Conservation (phyloP, 2,329 filamentous ascomycete species). For the Seiridium cupressi region DNA sequence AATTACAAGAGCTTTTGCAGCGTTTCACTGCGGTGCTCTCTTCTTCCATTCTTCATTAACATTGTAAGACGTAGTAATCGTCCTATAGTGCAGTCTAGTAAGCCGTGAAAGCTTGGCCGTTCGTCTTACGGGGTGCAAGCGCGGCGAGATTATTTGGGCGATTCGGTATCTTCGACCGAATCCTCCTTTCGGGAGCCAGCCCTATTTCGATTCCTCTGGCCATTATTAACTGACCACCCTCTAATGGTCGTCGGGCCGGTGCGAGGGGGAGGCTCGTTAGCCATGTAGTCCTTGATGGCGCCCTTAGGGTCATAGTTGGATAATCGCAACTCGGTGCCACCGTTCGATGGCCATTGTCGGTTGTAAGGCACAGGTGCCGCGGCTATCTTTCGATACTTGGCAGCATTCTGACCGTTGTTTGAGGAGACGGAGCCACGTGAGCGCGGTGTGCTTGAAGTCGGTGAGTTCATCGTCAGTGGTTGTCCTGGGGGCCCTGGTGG, state of each 20-base stretch:
- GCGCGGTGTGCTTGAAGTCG: not conserved
- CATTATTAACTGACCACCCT: slow-evolving; percentile 53
- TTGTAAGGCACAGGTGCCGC: slow-evolving; percentile 55
- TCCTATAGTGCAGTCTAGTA: not conserved
- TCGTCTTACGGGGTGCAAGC: not conserved
- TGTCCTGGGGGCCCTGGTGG: not conserved
- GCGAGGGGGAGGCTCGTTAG: slow-evolving; percentile 53
- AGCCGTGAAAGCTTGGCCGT: not conserved
- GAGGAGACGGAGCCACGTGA: not conserved
- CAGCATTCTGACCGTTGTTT: slow-evolving; percentile 15
- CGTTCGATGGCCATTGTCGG: slow-evolving; percentile 43
- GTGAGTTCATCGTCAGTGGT: not conserved
- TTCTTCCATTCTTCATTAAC: no score
- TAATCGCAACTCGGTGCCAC: slow-evolving; percentile 52
- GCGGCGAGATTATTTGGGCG: slow-evolving; percentile 6
- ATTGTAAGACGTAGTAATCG: not conserved
- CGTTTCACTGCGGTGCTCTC: no score
- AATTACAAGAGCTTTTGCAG: not conserved
- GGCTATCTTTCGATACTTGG: slow-evolving; percentile 57
- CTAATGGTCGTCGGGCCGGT: slow-evolving; percentile 56
- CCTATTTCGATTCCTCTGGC: slow-evolving; percentile 23
- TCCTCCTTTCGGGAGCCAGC: slow-evolving; percentile 22
- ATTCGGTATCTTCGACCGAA: slow-evolving; percentile 12
- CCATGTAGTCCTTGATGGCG: slow-evolving; percentile 57
- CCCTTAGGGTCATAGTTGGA: slow-evolving; percentile 54